Percentiles rank a stretch among this genome's conserved stretches.
phyloP scores from a whole-genome alignment of 306 rosid genomes.

The Luffa acutangula region DNA sequence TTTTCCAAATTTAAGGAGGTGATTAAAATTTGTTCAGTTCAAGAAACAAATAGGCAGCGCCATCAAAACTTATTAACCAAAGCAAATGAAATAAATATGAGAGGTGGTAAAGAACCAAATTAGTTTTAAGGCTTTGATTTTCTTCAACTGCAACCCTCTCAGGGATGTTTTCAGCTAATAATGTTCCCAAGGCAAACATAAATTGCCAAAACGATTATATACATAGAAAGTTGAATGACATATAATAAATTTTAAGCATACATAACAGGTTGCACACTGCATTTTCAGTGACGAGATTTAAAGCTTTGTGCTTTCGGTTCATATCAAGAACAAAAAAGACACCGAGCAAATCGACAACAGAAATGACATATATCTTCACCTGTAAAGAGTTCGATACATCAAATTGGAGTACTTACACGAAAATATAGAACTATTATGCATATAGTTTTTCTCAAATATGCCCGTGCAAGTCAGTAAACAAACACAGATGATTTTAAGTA shows the following conservation, averaged over 20 bases:
- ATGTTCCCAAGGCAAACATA: not conserved
- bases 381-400: not conserved
- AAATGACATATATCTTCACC: not conserved
- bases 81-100: not conserved
- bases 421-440: not conserved
- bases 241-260: not conserved
- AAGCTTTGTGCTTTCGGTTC: not conserved
- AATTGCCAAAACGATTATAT: not conserved
- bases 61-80: not conserved
- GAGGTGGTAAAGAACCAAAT: not conserved
- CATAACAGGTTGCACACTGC: not conserved
- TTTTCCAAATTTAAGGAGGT: too few relatives aligned
- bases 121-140: not conserved
- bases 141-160: not conserved
- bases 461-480: not conserved
- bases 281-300: not conserved
- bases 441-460: not conserved
- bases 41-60: too few relatives aligned
- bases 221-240: not conserved
- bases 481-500: not conserved
- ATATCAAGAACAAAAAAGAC: not conserved
- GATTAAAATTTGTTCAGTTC: too few relatives aligned
- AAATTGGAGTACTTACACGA: not conserved
- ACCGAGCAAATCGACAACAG: not conserved
- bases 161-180: not conserved